Conservation (phyloP, 2,329 filamentous ascomycete genomes). For the Botrytis byssoidea region DNA sequence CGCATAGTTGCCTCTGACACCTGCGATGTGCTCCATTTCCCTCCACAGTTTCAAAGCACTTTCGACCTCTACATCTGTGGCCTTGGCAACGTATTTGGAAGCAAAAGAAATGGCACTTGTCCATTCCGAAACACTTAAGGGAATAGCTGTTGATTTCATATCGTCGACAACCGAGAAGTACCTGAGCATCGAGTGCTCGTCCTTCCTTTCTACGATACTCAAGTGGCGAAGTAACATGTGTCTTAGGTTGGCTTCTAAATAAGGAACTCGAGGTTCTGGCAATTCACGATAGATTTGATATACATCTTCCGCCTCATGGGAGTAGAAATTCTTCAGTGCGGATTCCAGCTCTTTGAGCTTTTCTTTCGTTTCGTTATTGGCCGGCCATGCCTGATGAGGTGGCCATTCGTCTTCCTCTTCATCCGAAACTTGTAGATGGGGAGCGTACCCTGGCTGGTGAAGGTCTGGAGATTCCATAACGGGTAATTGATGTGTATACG, state of each 20-base stretch:
- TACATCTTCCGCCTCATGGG: constrained; percentile 33
- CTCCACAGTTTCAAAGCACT: constrained; percentile 77
- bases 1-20: constrained; percentile 65
- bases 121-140: constrained; percentile 70
- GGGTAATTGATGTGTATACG: constrained; percentile 54
- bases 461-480: constrained; percentile 51
- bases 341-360: constrained; percentile 31
- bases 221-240: constrained; percentile 38
- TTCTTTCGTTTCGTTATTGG: constrained; percentile 32
- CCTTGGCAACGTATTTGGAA: constrained; percentile 63
- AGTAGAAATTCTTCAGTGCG: constrained; percentile 27
- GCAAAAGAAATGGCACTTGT: constrained; percentile 80
- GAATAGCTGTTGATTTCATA: constrained; percentile 70
- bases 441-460: constrained; percentile 52
- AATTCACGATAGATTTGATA: constrained; percentile 41
- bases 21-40: constrained; percentile 78
- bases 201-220: constrained; percentile 36
- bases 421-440: constrained; percentile 51
- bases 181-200: constrained; percentile 64
- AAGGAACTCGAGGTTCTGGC: constrained; percentile 38
- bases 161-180: constrained; percentile 85
- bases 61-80: constrained; percentile 60
- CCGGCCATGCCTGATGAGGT: constrained; percentile 35
- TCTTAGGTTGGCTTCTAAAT: constrained; percentile 33
- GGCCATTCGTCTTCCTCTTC: constrained; percentile 47